A percentile compares a stretch with the other conserved stretches of the same genome.
These are phyloP conservation scores for Jaminaea rosea DNA, from an alignment of 1,284 basidiomycete genomes.

Conservation along the genomic window DNA sequence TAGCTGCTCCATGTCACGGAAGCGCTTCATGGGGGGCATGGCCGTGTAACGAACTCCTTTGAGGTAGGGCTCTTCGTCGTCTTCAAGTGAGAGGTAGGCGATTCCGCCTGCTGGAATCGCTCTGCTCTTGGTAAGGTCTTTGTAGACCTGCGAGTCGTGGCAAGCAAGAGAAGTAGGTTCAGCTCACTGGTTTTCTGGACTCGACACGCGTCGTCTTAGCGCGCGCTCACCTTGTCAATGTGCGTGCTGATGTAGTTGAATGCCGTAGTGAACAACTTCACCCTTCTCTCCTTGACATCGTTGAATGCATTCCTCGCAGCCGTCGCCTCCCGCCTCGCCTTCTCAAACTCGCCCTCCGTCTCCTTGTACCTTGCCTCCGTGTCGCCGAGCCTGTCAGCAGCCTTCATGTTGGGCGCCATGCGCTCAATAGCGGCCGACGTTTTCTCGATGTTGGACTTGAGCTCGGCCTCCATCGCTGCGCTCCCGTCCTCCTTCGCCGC, in stretches of 20 bases:
- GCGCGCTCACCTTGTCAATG: conserved; percentile 83
- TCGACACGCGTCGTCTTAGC: too few species aligned
- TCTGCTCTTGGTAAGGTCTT: conserved; percentile 90
- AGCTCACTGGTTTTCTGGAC: too few species aligned
- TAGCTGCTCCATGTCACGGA: conserved; percentile 96
- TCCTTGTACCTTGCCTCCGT: conserved; percentile 61
- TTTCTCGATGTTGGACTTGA: conserved; percentile 53
- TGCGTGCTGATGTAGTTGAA: conserved; percentile 89
- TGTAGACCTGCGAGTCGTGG: too few species aligned
- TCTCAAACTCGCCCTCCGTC: conserved; percentile 55
- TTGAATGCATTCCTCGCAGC: conserved; percentile 81
- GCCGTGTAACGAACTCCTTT: conserved; percentile 96
- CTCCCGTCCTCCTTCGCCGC: conserved; percentile 71
- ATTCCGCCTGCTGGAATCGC: conserved; percentile 88
- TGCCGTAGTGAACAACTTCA: conserved; percentile 85
- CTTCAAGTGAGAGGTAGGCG: conserved; percentile 89
- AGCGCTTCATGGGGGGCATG: conserved; percentile 93
- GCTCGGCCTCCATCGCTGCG: conserved; percentile 61
- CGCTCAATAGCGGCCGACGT: conserved; percentile 67
- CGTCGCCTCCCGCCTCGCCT: conserved; percentile 67
- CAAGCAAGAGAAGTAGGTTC: too few species aligned
- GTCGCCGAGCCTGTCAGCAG: conserved; percentile 85
- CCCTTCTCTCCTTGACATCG: conserved; percentile 62
- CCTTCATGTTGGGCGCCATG: conserved; percentile 94
- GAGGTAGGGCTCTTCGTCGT: conserved; percentile 93